Evolutionary conservation across 495 filamentous ascomycete species (phyloP), one percentile per base, ranked within the genome.

Genomic region (Elaphomyces granulatus): DNA sequence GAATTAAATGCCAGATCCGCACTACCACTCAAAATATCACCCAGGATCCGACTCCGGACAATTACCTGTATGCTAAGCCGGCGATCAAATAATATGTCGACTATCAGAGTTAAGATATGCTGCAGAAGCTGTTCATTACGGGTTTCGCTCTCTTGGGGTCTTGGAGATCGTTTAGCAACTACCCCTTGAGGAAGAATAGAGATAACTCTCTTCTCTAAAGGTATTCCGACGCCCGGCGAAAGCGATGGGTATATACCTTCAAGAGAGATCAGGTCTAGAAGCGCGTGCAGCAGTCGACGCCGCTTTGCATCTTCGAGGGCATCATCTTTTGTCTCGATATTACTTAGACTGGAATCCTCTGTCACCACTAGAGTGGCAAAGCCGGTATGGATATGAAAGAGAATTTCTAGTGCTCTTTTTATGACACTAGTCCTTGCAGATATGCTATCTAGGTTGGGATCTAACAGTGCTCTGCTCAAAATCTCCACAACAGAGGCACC

Each of bases 181-280:
- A 68, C 58, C 1, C 64, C 67, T 8, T 55, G 52, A 3, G 63
- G 66, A 17, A 72, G 38, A 3, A 66, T 64, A 30, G 68, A 71
- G 20, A 71, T 67, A 2, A 73, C 62, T 40, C 71, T 56, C 37
- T 70, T 56, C 45, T 74, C 68, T 15, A 74, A 49, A 6, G 71
- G 71, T 35, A 74, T 67, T 0, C 69, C 70, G 17, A 73, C 68
- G 15, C 71, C 69, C 10, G 54, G 45, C 8, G 70, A 71, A 2
- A 74, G 54, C 0, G 62, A 71, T 10, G 71, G 71, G 40, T 75
- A 74, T 21, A 75, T 64, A 8, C 71, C 71, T 45, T 75, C 71
- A 1, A 75, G 44, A 0, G 70, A 68, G 19, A 74, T 59, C 32
- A 75, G 45, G 40, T 75, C 71, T 10, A 74, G 53, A 12, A 75